A percentile compares a stretch with the other conserved stretches of the same genome.
Evolutionary conservation across 23 red algal species (phyloP).

Genomic region (Chondrus crispus): DNA sequence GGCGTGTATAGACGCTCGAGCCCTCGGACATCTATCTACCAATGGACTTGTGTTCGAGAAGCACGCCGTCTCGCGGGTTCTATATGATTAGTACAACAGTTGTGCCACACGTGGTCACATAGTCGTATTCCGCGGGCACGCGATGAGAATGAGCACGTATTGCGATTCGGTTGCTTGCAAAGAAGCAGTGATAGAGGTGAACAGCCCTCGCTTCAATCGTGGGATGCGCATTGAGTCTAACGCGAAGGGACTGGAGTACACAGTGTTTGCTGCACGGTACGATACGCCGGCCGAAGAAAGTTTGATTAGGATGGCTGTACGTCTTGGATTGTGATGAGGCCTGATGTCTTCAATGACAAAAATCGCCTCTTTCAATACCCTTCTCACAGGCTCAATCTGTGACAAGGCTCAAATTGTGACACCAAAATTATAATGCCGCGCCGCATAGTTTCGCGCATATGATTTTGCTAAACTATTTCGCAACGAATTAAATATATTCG

Average conservation of each 20-base stretch:
- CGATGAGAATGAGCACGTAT: neutral
- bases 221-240: neutral
- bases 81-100: neutral
- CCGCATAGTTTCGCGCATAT: no score
- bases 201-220: neutral
- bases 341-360: no score
- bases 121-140: neutral
- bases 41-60: neutral
- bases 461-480: no score
- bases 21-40: neutral
- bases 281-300: neutral
- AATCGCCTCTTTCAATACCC: no score
- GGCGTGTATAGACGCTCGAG: neutral
- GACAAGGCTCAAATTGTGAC: no score
- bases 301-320: neutral
- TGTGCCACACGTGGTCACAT: conserved; percentile 15
- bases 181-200: neutral
- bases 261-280: neutral
- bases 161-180: neutral
- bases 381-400: no score
- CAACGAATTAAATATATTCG: no score
- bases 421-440: no score
- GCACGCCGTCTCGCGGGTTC: neutral
- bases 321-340: conserved; percentile 1
- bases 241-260: neutral